A percentile compares a stretch with the other conserved stretches of the same genome.
Conservation (phyloP, 2,329 filamentous ascomycete species). For the Penicillium crustosum region DNA sequence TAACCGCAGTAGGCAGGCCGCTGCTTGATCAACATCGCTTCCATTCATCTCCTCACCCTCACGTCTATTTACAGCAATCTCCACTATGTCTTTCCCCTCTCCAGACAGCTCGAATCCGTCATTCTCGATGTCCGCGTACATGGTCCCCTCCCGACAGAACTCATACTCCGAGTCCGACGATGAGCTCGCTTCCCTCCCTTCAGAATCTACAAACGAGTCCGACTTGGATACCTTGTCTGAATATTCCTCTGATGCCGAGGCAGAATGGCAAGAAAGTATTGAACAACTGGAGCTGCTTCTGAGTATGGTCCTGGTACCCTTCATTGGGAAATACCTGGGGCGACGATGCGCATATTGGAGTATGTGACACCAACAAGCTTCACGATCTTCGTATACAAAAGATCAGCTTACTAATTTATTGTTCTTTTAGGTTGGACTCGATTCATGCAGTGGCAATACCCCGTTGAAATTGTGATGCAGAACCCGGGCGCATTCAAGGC, state of each 20-base stretch:
- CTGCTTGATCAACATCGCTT: slow-evolving; percentile 30
- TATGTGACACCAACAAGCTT: slow-evolving; percentile 45
- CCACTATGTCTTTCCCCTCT: slow-evolving; percentile 33
- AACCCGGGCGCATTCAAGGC: slow-evolving; percentile 64
- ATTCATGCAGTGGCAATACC: slow-evolving; percentile 94
- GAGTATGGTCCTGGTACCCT: slow-evolving; percentile 92
- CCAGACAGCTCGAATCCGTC: slow-evolving; percentile 35
- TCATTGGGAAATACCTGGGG: slow-evolving; percentile 91
- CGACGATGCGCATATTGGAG: slow-evolving; percentile 96
- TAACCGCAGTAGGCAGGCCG: slow-evolving; percentile 37
- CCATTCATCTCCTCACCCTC: slow-evolving; percentile 5
- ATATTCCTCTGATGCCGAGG: slow-evolving; percentile 77
- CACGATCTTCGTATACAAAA: background rate
- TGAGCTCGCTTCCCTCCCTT: slow-evolving; percentile 47
- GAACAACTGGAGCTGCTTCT: slow-evolving; percentile 90
- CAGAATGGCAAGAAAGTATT: slow-evolving; percentile 90
- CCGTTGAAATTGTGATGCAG: slow-evolving; percentile 66
- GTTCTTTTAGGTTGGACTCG: slow-evolving; percentile 72
- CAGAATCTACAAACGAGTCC: slow-evolving; percentile 40
- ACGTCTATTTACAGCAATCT: background rate
- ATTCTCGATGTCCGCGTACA: slow-evolving; percentile 41
- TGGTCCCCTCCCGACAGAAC: slow-evolving; percentile 37
- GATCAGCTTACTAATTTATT: slow-evolving; percentile 7
- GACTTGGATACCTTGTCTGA: slow-evolving; percentile 50
- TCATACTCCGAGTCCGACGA: slow-evolving; percentile 36